Percentiles rank a stretch among this genome's conserved stretches.
Evolutionary conservation across 2,329 filamentous ascomycete species (phyloP).

Genomic region (Beauveria sp.): DNA sequence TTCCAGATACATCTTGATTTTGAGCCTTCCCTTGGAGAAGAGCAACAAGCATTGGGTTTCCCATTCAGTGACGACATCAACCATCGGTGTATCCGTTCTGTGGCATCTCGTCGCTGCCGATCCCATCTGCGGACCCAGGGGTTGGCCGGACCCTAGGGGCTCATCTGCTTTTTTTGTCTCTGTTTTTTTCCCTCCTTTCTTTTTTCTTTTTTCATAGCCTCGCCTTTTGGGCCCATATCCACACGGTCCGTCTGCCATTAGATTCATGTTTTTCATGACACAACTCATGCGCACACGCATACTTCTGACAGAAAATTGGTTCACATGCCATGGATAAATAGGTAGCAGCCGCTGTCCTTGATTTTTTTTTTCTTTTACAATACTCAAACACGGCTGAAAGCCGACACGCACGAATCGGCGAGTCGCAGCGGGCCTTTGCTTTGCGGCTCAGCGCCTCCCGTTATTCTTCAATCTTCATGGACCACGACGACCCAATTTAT

Average conservation of each 20-base stretch:
- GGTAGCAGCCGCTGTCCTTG: not conserved
- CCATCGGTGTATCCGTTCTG: not conserved
- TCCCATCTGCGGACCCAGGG: conserved; percentile 6
- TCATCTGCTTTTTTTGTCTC: not conserved
- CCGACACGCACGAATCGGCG: not conserved
- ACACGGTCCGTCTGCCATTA: not conserved
- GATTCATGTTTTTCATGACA: not conserved
- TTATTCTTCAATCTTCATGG: not conserved
- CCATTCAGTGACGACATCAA: not conserved
- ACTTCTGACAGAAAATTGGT: not conserved
- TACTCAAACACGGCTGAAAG: not conserved
- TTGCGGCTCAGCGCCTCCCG: not conserved
- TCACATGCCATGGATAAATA: not conserved
- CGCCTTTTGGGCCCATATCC: not conserved
- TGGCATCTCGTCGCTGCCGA: conserved; percentile 1
- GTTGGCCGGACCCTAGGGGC: not conserved
- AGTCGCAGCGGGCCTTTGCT: not conserved
- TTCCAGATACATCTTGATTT: not conserved
- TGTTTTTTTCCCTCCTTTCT: not conserved
- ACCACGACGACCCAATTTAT: no score
- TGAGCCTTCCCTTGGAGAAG: no score
- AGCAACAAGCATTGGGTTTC: not conserved
- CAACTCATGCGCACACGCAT: not conserved
- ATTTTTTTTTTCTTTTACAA: not conserved
- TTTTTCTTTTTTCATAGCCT: not conserved